Conservation (phyloP, 768 basidiomycete species). For the Russula foetens region DNA sequence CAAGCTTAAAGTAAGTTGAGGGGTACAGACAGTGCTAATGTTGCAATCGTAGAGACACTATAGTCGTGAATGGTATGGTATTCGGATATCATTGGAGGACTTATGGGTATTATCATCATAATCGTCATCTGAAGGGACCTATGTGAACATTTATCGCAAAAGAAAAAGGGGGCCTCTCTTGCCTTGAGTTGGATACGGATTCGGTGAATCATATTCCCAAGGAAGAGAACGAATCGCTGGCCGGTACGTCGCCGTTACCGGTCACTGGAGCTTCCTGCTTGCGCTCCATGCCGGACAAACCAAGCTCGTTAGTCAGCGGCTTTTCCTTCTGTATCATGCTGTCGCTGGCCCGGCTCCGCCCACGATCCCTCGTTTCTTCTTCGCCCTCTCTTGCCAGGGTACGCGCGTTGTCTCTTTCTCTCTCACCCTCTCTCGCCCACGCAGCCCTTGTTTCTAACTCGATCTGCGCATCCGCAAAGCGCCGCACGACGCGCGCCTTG, state of each 20-base stretch:
- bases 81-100: not conserved
- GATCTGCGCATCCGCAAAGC: constrained; percentile 19
- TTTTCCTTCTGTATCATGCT: not conserved
- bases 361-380: not conserved
- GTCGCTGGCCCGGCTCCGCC: not conserved
- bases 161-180: not conserved
- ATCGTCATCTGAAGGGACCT: not conserved
- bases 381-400: not conserved
- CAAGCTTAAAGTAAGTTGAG: not conserved
- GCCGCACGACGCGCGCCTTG: constrained; percentile 5
- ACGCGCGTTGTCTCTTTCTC: not conserved
- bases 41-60: not conserved
- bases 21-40: not conserved
- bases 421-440: not conserved
- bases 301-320: not conserved
- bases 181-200: not conserved
- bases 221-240: constrained; percentile 2
- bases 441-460: constrained; percentile 12
- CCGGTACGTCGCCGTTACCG: not conserved
- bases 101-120: not conserved
- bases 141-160: not conserved
- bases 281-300: constrained; percentile 10
- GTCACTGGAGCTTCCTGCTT: not conserved
- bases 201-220: not conserved
- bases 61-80: too few species aligned